Conservation (phyloP, 495 filamentous ascomycete species). For the Neurospora hispaniola region DNA sequence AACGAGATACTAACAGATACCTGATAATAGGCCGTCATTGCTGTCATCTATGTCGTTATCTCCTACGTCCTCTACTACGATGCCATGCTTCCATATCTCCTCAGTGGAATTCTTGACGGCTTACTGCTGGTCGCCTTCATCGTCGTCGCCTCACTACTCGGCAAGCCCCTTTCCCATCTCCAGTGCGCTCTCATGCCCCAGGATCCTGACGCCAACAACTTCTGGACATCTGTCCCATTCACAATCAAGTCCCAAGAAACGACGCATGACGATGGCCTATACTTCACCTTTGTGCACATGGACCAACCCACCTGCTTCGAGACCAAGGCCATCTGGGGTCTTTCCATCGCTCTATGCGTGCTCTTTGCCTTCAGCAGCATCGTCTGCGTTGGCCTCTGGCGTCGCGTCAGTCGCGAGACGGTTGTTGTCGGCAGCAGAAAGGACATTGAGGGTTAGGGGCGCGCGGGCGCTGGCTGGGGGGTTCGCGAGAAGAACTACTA, state of each 20-base stretch:
- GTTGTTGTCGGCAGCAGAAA: constrained; percentile 12
- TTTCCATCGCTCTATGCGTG: constrained; percentile 73
- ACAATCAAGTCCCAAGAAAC: background rate
- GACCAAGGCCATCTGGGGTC: constrained; percentile 83
- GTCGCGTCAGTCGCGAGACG: constrained; percentile 27
- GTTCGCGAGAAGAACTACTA: constrained; percentile 2
- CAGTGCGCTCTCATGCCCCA: constrained; percentile 50
- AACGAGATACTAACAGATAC: background rate
- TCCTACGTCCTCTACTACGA: constrained; percentile 74
- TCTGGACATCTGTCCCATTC: constrained; percentile 5
- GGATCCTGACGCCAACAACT: background rate
- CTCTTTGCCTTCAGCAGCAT: constrained; percentile 58
- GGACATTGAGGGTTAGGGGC: constrained; percentile 34
- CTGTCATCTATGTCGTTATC: constrained; percentile 68
- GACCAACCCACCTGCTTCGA: constrained; percentile 67
- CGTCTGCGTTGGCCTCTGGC: constrained; percentile 34
- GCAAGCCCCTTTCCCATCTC: constrained; percentile 71
- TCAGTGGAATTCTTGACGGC: constrained; percentile 54
- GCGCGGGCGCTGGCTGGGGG: constrained; percentile 27
- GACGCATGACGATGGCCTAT: constrained; percentile 12
- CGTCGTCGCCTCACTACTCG: constrained; percentile 64
- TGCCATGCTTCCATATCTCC: constrained; percentile 62
- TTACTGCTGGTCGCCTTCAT: constrained; percentile 65
- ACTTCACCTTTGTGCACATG: constrained; percentile 14
- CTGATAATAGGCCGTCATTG: constrained; percentile 53